phyloP scores from a whole-genome alignment of 2,329 filamentous ascomycete genomes.

The Onygenales sp. region DNA sequence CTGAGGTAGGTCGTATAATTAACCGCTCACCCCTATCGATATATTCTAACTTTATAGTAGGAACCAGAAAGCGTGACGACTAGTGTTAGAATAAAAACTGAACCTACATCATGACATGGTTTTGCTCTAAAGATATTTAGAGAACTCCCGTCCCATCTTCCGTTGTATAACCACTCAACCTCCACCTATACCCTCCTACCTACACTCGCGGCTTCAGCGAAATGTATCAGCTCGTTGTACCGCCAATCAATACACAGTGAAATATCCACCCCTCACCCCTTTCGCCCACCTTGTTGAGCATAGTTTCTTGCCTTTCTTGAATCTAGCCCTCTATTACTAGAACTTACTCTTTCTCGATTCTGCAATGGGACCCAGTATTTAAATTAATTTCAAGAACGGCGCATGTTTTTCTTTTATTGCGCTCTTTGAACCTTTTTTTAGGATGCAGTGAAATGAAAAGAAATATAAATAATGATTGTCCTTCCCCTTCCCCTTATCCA shows the following conservation, averaged over 20 bases:
- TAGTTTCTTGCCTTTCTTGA: no score
- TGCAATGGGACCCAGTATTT: no score
- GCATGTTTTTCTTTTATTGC: no score
- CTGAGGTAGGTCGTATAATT: constrained; percentile 42
- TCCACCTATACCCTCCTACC: neutral
- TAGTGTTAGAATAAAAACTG: constrained; percentile 32
- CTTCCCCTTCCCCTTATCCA: no score
- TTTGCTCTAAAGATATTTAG: neutral
- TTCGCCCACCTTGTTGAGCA: no score
- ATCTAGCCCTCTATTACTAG: no score
- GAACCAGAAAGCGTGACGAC: constrained; percentile 5
- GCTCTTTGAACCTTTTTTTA: no score
- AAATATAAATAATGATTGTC: no score
- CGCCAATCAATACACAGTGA: neutral
- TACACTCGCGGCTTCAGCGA: neutral
- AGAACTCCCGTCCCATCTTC: neutral
- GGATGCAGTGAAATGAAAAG: no score
- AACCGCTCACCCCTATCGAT: neutral
- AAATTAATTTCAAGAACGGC: no score
- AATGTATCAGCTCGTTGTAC: neutral
- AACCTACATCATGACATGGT: constrained; percentile 21
- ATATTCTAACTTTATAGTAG: constrained; percentile 4
- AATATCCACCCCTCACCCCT: no score
- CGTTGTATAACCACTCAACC: neutral
- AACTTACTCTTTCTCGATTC: no score